These are phyloP conservation scores for Selenicereus undatus DNA, from an alignment of 148 eudicot species.

Conservation along the genomic window DNA sequence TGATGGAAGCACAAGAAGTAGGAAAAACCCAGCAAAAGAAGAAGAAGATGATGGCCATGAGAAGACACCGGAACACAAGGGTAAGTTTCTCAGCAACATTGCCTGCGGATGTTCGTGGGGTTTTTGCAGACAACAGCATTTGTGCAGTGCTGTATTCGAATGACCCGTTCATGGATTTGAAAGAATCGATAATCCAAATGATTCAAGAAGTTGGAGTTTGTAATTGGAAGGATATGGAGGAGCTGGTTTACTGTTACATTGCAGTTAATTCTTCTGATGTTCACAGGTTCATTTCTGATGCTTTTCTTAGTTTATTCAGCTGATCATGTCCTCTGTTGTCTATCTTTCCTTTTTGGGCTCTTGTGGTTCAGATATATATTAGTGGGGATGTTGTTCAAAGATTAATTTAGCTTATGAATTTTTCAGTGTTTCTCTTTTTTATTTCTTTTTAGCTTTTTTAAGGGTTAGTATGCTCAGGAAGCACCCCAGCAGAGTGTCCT, in stretches of 20 bases:
- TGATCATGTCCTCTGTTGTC: background rate
- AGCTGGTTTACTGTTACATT: conserved; percentile 64
- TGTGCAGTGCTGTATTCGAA: conserved; percentile 55
- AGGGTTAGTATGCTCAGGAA: background rate
- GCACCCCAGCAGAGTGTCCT: conserved; percentile 1
- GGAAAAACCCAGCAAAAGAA: background rate
- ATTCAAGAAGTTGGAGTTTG: conserved; percentile 37
- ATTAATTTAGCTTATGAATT: background rate
- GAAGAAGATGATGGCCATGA: conserved; percentile 12
- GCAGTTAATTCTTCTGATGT: conserved; percentile 56
- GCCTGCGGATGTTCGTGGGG: conserved; percentile 48
- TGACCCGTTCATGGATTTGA: conserved; percentile 49
- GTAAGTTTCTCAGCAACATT: conserved; percentile 59
- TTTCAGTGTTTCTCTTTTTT: background rate
- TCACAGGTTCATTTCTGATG: conserved; percentile 47
- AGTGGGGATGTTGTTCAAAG: background rate
- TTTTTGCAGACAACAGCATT: conserved; percentile 39
- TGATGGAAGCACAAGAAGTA: background rate
- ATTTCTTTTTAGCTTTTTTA: background rate
- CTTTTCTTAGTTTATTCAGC: conserved; percentile 48
- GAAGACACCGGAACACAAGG: conserved; percentile 19
- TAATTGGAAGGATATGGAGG: conserved; percentile 66
- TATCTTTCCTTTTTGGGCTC: too few relatives aligned
- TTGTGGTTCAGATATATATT: background rate
- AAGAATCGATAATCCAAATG: conserved; percentile 56